Evolutionary conservation across 83 land plant genomes (phyloP).

Genomic region (Isoetes engelmannii): DNA sequence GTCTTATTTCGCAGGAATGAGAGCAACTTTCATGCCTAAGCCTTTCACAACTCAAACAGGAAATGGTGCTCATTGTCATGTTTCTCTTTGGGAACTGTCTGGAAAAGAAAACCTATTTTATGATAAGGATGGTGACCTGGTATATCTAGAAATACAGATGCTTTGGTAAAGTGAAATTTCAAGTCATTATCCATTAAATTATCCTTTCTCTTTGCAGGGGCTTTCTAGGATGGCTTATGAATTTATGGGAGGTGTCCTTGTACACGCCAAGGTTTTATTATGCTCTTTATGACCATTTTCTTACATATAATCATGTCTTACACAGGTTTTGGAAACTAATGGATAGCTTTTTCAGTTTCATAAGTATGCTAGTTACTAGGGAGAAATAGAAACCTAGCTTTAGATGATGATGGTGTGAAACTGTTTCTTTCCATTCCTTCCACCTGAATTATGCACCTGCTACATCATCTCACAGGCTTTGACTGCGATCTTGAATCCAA

Average conservation of each 20-base stretch:
- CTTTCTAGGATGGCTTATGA: conserved; percentile 22
- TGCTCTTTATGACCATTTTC: background rate
- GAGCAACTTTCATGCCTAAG: conserved; percentile 38
- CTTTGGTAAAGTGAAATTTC: background rate
- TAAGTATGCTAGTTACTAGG: background rate
- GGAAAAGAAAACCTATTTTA: conserved; percentile 24
- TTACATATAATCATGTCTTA: background rate
- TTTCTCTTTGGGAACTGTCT: conserved; percentile 22
- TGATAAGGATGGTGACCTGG: conserved; percentile 22
- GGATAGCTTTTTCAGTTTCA: background rate
- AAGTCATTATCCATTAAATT: background rate
- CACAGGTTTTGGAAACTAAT: background rate
- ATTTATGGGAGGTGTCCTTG: conserved; percentile 25
- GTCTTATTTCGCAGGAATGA: conserved; percentile 14
- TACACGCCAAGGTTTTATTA: conserved; percentile 18
- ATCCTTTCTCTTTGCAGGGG: conserved; percentile 13
- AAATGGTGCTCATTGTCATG: conserved; percentile 33
- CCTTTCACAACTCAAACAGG: conserved; percentile 28
- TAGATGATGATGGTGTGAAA: too few species aligned
- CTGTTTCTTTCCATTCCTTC: background rate
- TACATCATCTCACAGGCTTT: conserved; percentile 13
- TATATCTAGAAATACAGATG: background rate
- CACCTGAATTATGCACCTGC: background rate
- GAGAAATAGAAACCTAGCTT: too few species aligned
- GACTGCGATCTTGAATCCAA: conserved; percentile 27